Evolutionary conservation across 768 basidiomycete species (phyloP).

Genomic region (Psilocybe sp.): DNA sequence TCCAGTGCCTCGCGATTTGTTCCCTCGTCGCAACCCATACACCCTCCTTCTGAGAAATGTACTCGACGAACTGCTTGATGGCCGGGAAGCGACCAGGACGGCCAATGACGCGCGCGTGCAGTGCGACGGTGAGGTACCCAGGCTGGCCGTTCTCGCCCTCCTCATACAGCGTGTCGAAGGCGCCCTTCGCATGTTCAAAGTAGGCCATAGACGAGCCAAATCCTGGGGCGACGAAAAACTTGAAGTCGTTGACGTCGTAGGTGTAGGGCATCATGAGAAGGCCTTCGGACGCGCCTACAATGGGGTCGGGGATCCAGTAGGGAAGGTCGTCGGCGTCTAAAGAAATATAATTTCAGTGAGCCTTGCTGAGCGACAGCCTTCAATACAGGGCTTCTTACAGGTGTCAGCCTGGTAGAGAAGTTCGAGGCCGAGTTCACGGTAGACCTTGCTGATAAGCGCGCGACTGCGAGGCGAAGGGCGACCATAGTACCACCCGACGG

Average conservation of each 20-base stretch:
- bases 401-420: slow-evolving; percentile 15
- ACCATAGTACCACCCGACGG: slow-evolving; percentile 17
- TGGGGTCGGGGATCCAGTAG: slow-evolving; percentile 15
- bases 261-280: slow-evolving; percentile 14
- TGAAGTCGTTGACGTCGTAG: slow-evolving; percentile 17
- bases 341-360: neutral
- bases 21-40: slow-evolving; percentile 16
- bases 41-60: slow-evolving; percentile 9
- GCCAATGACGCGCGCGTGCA: slow-evolving; percentile 14
- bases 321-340: slow-evolving; percentile 16
- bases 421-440: slow-evolving; percentile 13
- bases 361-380: neutral
- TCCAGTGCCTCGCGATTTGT: slow-evolving; percentile 17
- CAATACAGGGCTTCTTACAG: neutral
- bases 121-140: slow-evolving; percentile 12
- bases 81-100: slow-evolving; percentile 14
- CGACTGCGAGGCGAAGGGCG: slow-evolving; percentile 14
- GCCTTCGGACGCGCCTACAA: slow-evolving; percentile 9
- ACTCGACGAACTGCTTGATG: slow-evolving; percentile 16
- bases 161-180: slow-evolving; percentile 15
- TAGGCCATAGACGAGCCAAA: slow-evolving; percentile 16
- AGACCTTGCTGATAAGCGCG: slow-evolving; percentile 14
- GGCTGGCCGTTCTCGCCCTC: slow-evolving; percentile 13
- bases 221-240: slow-evolving; percentile 15
- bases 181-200: slow-evolving; percentile 14